Evolutionary conservation across 164 flowering plant genomes (phyloP).

Genomic region (Protea cynaroides): DNA sequence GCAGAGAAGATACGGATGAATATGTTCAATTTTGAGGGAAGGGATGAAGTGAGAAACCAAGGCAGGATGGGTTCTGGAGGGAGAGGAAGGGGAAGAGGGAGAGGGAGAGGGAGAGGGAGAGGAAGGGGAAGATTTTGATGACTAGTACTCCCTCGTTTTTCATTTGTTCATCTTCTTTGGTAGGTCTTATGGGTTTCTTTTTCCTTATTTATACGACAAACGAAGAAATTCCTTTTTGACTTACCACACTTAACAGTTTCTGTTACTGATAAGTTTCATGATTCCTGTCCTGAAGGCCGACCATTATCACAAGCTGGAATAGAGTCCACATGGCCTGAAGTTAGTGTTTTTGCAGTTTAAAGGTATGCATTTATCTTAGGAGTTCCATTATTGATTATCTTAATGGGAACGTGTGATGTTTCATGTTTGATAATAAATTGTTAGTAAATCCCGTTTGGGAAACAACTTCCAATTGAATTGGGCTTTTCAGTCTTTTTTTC

Average conservation of each 20-base stretch:
- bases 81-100: conserved; percentile 26
- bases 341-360: neutral
- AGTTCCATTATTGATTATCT: neutral
- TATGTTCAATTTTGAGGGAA: conserved; percentile 70
- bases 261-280: neutral
- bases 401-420: neutral
- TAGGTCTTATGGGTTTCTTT: neutral
- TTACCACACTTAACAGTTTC: neutral
- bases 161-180: neutral
- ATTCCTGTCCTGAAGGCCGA: neutral
- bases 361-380: neutral
- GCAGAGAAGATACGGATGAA: conserved; percentile 58
- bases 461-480: neutral
- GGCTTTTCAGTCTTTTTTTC: neutral
- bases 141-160: neutral
- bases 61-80: conserved; percentile 18
- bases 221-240: neutral
- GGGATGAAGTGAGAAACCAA: conserved; percentile 18
- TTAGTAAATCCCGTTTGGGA: neutral
- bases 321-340: neutral
- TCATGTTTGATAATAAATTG: neutral
- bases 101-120: conserved; percentile 22
- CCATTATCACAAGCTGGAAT: neutral
- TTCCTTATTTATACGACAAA: neutral
- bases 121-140: conserved; percentile 18